Percentiles rank a stretch among this genome's conserved stretches.
phyloP scores from a whole-genome alignment of 2,329 filamentous ascomycete species.

The Cordyceps tenuipes region DNA sequence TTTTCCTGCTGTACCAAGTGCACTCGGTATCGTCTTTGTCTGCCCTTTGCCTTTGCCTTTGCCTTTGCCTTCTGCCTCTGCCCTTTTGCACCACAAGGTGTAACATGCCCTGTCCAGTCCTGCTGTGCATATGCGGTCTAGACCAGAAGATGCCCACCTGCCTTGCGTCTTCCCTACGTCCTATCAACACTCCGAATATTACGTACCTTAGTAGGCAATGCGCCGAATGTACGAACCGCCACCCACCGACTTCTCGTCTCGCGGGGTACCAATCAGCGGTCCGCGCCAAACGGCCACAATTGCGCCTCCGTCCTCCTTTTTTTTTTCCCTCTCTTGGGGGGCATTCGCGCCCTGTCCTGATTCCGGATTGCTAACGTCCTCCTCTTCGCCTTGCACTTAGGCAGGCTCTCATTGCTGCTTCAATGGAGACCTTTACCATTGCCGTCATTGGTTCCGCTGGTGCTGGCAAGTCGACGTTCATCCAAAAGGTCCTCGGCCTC shows the following conservation, averaged over 20 bases:
- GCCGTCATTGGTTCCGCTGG: constrained; percentile 58
- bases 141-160: neutral
- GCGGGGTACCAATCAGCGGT: neutral
- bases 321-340: neutral
- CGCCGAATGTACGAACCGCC: constrained; percentile 1
- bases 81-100: neutral
- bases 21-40: neutral
- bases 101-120: neutral
- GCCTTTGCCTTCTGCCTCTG: neutral
- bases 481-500: constrained; percentile 53
- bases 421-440: constrained; percentile 55
- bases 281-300: neutral
- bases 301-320: constrained; percentile 12
- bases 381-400: constrained; percentile 14
- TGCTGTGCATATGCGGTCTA: neutral
- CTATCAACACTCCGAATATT: too few species aligned
- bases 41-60: neutral
- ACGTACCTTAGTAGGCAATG: neutral
- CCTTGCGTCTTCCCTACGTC: too few species aligned
- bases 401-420: constrained; percentile 24
- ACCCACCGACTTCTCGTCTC: neutral
- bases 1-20: neutral
- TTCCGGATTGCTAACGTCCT: neutral
- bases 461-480: constrained; percentile 61
- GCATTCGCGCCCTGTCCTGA: neutral